Conservation (phyloP, 192 early-diverging fungal genomes). For the Thamnidium elegans region DNA sequence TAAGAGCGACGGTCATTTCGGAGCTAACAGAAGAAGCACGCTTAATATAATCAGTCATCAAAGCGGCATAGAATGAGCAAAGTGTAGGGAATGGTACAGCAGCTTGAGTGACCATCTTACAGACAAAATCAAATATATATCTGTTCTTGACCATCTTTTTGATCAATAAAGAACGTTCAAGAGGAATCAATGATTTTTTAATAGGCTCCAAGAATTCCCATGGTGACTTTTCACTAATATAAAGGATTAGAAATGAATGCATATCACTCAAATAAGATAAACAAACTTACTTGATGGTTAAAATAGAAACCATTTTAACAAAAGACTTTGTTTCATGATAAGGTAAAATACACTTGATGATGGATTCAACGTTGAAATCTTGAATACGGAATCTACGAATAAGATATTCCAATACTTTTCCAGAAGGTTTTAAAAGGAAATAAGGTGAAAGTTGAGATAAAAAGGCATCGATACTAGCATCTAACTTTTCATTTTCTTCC, state of each 20-base stretch:
- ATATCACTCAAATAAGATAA: not conserved
- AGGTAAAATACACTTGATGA: conserved; percentile 80
- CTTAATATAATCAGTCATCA: conserved; percentile 56
- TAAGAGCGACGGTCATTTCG: conserved; percentile 53
- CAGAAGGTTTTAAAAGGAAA: conserved; percentile 79
- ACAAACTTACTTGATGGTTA: conserved; percentile 58
- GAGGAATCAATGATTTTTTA: conserved; percentile 50
- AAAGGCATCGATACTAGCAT: conserved; percentile 73
- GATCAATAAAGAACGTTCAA: conserved; percentile 71
- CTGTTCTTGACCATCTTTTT: conserved; percentile 65
- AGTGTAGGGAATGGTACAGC: conserved; percentile 49
- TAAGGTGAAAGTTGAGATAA: conserved; percentile 78
- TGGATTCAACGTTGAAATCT: conserved; percentile 78
- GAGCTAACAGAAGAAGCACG: conserved; percentile 14
- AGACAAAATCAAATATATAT: conserved; percentile 76
- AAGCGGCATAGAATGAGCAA: conserved; percentile 65
- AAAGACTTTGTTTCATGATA: conserved; percentile 94
- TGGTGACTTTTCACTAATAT: conserved; percentile 41
- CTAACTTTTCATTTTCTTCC: conserved; percentile 76
- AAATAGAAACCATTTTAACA: conserved; percentile 73
- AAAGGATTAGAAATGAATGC: not conserved
- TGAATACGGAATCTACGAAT: conserved; percentile 83
- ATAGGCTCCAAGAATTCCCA: conserved; percentile 62
- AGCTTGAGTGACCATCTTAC: conserved; percentile 48
- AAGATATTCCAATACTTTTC: conserved; percentile 92